Conservation (phyloP, 1,139 yeast genomes). For the Starmera stellimalicola region DNA sequence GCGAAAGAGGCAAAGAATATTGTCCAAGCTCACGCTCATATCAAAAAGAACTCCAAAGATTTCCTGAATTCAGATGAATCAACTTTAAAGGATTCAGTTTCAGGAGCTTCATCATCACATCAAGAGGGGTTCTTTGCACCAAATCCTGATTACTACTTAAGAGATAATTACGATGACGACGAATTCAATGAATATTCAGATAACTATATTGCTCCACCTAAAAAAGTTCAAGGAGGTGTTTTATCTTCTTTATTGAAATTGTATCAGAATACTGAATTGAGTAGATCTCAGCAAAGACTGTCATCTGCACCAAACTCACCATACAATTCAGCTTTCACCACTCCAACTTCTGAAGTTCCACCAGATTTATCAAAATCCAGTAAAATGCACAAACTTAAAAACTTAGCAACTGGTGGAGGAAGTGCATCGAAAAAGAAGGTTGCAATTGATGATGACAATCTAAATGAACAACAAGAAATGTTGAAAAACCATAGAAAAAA, state of each 20-base stretch:
- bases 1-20: slow-evolving; percentile 20
- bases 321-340: slow-evolving; percentile 6
- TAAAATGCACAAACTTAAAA: slow-evolving; percentile 11
- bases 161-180: slow-evolving; percentile 24
- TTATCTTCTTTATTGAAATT: slow-evolving; percentile 65
- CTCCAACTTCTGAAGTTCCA: slow-evolving; percentile 12
- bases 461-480: slow-evolving; percentile 8
- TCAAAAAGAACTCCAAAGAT: slow-evolving; percentile 2
- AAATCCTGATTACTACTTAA: slow-evolving; percentile 34
- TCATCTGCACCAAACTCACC: slow-evolving; percentile 8
- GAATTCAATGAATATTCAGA: slow-evolving; percentile 19
- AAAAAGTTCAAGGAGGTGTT: slow-evolving; percentile 73
- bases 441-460: slow-evolving; percentile 11
- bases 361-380: slow-evolving; percentile 3
- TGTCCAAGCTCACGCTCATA: slow-evolving; percentile 18
- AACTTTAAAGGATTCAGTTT: slow-evolving; percentile 9
- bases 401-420: slow-evolving; percentile 2
- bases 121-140: slow-evolving; percentile 25
- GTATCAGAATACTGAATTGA: slow-evolving; percentile 40
- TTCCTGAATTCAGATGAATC: slow-evolving; percentile 9
- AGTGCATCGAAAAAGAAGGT: slow-evolving; percentile 11
- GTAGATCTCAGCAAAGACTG: slow-evolving; percentile 24
- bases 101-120: slow-evolving; percentile 2
- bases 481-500: slow-evolving; percentile 12
- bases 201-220: slow-evolving; percentile 62